Evolutionary conservation across 192 early-diverging fungal species (phyloP), one percentile per base, ranked within the genome.

Genomic region (Podila verticillata): DNA sequence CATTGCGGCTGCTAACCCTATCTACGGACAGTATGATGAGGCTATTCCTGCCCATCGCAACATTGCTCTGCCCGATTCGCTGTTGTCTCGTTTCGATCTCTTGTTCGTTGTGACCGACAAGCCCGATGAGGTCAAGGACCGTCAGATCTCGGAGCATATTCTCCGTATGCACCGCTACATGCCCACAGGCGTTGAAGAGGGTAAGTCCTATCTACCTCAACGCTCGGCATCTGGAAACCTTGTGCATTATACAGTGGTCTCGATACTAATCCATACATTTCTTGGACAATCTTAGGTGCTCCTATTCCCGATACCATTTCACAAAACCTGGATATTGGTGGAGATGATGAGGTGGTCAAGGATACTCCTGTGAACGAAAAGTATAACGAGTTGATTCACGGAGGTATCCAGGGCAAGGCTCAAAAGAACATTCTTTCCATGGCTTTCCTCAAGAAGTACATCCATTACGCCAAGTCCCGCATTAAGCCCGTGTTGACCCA

Each of bases 1-100:
- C 26, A 88, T 99, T 66, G 98, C 98, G 2, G 98, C 98, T 2
- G 98, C 98, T 54, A 99, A 99, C 82, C 98, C 98, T 5, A 90
- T 93, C 12, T 93, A 94, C 58, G 95, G 95, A 28, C 93, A 88
- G 82, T 99, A 99, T 82, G 91, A 97, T 75, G 87, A 93, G 58
- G 88, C 90, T 61, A 96, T 95, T 60, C 87, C 91, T 34, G 96
- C 96, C 31, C 92, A 91, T 74, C 92, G 96, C 72, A 99, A 99
- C 85, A 99, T 99, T 82, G 91, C 93, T 7, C 86, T 99, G 34
- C 97, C 98, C 0, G 97, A 97, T 75, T 97, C 98, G 48, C 87
- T 99, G 17, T 84, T 99, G 34, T 97, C 95, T 19, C 97, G 98
- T 86, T 99, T 99, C 67, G 98, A 99, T 87, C 84, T 99, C 83